These are phyloP conservation scores for Ogataea polymorpha DNA, from an alignment of 805 yeast genomes.

Conservation along the genomic window DNA sequence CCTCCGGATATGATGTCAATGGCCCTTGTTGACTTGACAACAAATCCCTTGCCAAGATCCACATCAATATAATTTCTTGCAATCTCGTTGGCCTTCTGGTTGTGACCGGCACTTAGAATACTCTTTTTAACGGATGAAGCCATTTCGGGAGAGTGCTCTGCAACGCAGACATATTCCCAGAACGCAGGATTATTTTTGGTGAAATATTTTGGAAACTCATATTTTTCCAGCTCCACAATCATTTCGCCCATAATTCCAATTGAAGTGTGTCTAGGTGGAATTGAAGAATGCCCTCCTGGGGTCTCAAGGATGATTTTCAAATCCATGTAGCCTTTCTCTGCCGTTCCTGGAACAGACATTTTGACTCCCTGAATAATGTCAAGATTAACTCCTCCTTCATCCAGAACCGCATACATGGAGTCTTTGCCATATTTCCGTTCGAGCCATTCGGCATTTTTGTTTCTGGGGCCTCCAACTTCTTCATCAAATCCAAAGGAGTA, in stretches of 20 bases:
- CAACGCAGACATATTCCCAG: slow-evolving; percentile 43
- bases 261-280: slow-evolving; percentile 47
- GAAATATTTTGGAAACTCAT: slow-evolving; percentile 37
- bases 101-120: slow-evolving; percentile 38
- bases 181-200: slow-evolving; percentile 44
- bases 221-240: slow-evolving; percentile 37
- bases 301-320: slow-evolving; percentile 39
- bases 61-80: slow-evolving; percentile 35
- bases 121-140: slow-evolving; percentile 33
- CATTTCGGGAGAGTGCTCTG: slow-evolving; percentile 40
- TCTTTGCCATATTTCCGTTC: slow-evolving; percentile 38
- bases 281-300: slow-evolving; percentile 51
- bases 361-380: slow-evolving; percentile 38
- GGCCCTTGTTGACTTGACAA: slow-evolving; percentile 47
- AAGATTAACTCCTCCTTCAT: slow-evolving; percentile 40
- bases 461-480: slow-evolving; percentile 41
- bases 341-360: slow-evolving; percentile 44
- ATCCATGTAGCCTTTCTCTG: slow-evolving; percentile 48
- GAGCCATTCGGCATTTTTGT: slow-evolving; percentile 35
- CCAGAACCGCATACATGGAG: slow-evolving; percentile 43
- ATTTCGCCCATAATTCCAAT: slow-evolving; percentile 46
- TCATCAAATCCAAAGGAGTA: slow-evolving; percentile 52
- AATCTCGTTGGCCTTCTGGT: slow-evolving; percentile 35
- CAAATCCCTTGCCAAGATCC: slow-evolving; percentile 32
- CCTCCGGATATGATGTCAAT: slow-evolving; percentile 47